Conservation (phyloP, 176 grass and related monocot genomes). For the Phragmites australis region DNA sequence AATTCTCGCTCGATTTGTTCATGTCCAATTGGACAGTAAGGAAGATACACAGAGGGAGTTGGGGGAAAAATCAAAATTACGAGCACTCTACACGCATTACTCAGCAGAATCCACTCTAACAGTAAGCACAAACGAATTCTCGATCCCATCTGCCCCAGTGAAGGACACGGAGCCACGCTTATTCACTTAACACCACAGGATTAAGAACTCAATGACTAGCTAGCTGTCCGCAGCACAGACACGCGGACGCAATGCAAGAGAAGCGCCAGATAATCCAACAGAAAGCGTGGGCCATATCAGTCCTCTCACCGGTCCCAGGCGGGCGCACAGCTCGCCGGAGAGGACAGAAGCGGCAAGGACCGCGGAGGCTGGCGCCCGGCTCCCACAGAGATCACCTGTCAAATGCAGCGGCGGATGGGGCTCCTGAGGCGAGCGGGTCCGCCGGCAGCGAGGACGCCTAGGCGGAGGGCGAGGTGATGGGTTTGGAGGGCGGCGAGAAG, state of each 20-base stretch:
- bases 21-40: not conserved
- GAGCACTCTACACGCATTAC: not conserved
- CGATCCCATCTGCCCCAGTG: not conserved
- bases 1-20: not conserved
- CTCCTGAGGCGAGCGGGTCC: no score
- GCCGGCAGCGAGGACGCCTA: not conserved
- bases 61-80: not conserved
- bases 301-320: not conserved
- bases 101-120: not conserved
- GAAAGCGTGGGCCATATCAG: not conserved
- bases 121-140: not conserved
- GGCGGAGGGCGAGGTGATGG: slow-evolving; percentile 8
- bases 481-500: not conserved
- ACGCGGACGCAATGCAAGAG: slow-evolving; percentile 18
- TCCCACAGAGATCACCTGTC: no score
- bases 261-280: not conserved
- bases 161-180: not conserved
- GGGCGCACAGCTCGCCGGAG: not conserved
- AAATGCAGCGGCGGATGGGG: not conserved
- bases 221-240: not conserved
- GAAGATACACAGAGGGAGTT: not conserved
- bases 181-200: not conserved
- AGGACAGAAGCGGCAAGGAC: not conserved
- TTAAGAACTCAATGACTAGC: not conserved
- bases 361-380: no score